Evolutionary conservation across 768 basidiomycete genomes (phyloP), one percentile per base, ranked within the genome.

Genomic region (Kwoniella heveanensis): DNA sequence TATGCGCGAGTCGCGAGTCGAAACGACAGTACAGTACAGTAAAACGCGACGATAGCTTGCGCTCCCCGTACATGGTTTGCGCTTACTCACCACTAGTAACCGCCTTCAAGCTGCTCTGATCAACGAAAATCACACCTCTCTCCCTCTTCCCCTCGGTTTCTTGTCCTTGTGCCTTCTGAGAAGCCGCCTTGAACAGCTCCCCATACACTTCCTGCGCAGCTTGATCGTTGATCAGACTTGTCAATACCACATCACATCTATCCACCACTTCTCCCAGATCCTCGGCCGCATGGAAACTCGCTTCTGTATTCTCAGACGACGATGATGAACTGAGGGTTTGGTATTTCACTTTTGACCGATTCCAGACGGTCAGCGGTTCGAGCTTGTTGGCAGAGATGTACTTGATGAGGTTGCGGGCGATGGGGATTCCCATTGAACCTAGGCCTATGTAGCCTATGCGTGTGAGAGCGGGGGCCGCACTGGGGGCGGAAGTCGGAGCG

Each of bases 381-480:
- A 68, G 32, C 1, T 57, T 17, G 26, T 66, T 57, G 17, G 52
- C 37, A 10, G 5, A 12, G n/a, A 68, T 65, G 46, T 66, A 64
- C 21, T 50, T 54, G 19, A 47, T 62, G 1, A 72, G 52, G 59
- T 68, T 64, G 22, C n/a, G 47, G 22, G 51, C 36, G 21, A 72
- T 72, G 47, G 46, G 60, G 5, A 57, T 32, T 19, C 70, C 70
- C 55, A 72, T 64, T 19, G 51, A 37, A 1, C 70, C 70, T 8
- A 72, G 67, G 25, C 70, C 70, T 26, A 67, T 54, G 49, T 65
- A 72, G 6, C 70, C 70, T 39, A 72, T 44, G 9, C 39, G 39
- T 10, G 39, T 9, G 39, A 44, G 39, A 10, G 39, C 15, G 39
- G 15, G 17, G 19, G 39, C 39, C 10, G 39, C 9, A 32, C 13